phyloP scores from a whole-genome alignment of 2,329 filamentous ascomycete species.

The Fusarium camptoceras region DNA sequence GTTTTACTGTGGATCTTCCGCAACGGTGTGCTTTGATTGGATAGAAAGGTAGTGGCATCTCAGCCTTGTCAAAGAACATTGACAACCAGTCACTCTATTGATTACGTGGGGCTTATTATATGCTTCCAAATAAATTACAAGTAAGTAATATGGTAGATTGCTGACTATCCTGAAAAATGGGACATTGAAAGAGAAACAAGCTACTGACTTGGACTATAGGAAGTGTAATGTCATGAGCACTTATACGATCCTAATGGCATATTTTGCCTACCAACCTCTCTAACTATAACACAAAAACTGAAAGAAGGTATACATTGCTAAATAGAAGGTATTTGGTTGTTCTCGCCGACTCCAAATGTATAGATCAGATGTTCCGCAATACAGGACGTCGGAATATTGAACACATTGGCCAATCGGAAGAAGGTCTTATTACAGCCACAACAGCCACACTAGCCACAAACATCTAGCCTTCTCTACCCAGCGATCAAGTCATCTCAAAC shows the following conservation, averaged over 20 bases:
- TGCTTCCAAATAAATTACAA: not conserved
- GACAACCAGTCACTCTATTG: slow-evolving; percentile 2
- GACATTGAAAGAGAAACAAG: not conserved
- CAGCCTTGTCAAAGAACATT: slow-evolving; percentile 39
- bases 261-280: not conserved
- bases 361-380: not conserved
- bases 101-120: not conserved
- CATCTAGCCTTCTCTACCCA: not conserved
- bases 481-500: not conserved
- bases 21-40: slow-evolving; percentile 29
- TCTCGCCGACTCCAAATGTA: too few species aligned
- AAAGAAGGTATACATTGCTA: not conserved
- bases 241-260: not conserved
- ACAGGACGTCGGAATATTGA: not conserved
- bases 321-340: not conserved
- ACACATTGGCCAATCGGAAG: not conserved
- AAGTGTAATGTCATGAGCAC: not conserved
- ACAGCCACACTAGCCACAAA: not conserved
- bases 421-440: not conserved
- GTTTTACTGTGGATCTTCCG: slow-evolving; percentile 36
- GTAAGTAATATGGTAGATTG: not conserved
- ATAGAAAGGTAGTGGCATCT: not conserved
- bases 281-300: not conserved
- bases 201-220: not conserved
- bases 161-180: not conserved